Conservation (phyloP, 108 stramenopile species). For the Cylindrotheca closterium region DNA sequence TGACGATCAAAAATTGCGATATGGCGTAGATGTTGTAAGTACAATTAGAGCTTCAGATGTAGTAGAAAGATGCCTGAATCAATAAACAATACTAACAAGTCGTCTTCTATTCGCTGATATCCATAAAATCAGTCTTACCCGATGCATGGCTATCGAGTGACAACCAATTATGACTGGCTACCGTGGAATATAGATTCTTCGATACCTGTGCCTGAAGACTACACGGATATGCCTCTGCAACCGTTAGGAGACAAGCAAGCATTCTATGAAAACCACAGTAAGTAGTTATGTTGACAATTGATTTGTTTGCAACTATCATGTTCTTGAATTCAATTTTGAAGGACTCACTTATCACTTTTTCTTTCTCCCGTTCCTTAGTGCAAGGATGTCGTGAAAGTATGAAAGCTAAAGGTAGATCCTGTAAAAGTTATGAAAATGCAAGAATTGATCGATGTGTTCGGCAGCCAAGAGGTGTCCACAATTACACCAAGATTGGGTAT, state of each 20-base stretch:
- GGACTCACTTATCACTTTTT: background rate
- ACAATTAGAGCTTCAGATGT: too few relatives aligned
- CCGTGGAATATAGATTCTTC: constrained; percentile 62
- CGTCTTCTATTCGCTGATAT: too few relatives aligned
- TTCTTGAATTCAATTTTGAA: background rate
- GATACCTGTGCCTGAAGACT: constrained; percentile 38
- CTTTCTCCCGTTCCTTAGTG: constrained; percentile 14
- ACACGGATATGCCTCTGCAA: constrained; percentile 47
- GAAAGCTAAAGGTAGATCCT: constrained; percentile 24
- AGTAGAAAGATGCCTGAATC: too few relatives aligned
- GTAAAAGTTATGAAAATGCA: background rate
- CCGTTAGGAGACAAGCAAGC: constrained; percentile 19
- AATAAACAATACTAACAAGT: too few relatives aligned
- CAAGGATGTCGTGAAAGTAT: constrained; percentile 60
- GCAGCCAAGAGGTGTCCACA: constrained; percentile 53
- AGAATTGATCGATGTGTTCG: constrained; percentile 48
- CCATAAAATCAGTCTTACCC: constrained; percentile 75
- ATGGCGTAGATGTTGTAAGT: constrained; percentile 34
- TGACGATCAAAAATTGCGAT: too few relatives aligned
- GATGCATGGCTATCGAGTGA: constrained; percentile 55
- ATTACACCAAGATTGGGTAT: constrained; percentile 75
- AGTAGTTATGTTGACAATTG: background rate
- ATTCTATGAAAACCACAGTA: constrained; percentile 31
- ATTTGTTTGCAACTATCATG: background rate
- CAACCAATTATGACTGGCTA: constrained; percentile 72